Evolutionary conservation across 768 basidiomycete species (phyloP), one percentile per base, ranked within the genome.

Genomic region (Bullera alba): DNA sequence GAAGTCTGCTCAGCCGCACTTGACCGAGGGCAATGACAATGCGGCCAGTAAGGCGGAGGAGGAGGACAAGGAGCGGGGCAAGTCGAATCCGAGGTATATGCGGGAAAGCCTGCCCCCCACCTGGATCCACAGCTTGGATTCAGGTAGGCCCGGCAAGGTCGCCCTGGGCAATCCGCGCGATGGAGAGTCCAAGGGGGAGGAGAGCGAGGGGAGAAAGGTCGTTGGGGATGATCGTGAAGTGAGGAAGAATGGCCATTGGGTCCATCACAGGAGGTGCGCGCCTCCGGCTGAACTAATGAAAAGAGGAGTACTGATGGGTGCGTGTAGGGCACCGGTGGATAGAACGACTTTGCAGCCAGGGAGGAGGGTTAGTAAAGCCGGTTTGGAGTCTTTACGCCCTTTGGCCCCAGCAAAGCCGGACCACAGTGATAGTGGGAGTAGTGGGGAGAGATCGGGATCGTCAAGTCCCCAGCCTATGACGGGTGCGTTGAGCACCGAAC

Each of bases 281-380:
- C 23, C 26, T 30, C 28, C 46, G 37, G 2, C 22, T 3, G 27
- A 4, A 14, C 4, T 23, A 28, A 29, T 25, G 3, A 14, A 1
- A 14, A 14, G 15, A 26, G 14, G 19, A 25, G 34, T 19, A 30
- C 43, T 50, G 48, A 46, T 38, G 38, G 29, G 12, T 22, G 21
- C 14, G 22, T 14, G 16, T 55, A 73, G 72, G 50, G 87, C 88
- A 25, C 90, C 91, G 2, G 89, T 92, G 23, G 80, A 92, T 65
- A 85, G 87, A 72, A 83, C 76, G 36, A 93, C 91, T 29, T 73
- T 93, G 57, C 90, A 93, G 70, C 91, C 91, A 23, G 78, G 86
- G 78, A 76, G 91, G 54, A 77, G 91, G 56, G 90, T 90, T 53
- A 90, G 87, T 70, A 95, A 95, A 74, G 90, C 91, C 4, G 91